Evolutionary conservation across 257 asterid genomes (phyloP), one percentile per base, ranked within the genome.

Genomic region (Solanum lignicaule): DNA sequence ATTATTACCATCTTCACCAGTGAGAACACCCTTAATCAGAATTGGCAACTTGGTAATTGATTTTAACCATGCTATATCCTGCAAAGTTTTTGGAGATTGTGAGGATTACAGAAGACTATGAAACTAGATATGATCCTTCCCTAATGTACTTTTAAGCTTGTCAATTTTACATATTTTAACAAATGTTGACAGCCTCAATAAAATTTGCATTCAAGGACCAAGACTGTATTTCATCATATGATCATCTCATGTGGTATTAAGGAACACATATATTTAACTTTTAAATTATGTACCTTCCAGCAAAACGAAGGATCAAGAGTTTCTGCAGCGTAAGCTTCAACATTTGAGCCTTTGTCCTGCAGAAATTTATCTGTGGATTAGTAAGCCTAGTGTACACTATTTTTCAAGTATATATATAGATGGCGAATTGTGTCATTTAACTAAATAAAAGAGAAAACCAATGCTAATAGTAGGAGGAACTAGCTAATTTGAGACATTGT

Each of bases 41-140:
- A 94, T 90, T n/a, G 97, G 97, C 89, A 92, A 91, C 62, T 83
- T 91, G 58, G 96, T 92, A 87, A 92, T 88, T 90, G 95, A 91
- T 88, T 88, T 94, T 87, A 94, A 88, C 97, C 97, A 94, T 18
- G 85, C 91, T 88, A 94, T 92, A 90, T 94, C 97, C 97, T 94
- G 94, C 88, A 85, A 83, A 60, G 23, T 32, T 52, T 68, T 36
- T 10, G 29, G 41, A 81, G 29, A 46, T 1, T 25, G 23, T 79
- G 65, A 41, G 84, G 58, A 25, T 39, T 79, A 8, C 33, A 43
- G 25, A 79, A 79, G 35, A 76, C 16, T 4, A 41, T 2, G 65
- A 79, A 79, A 79, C 84, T 33, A 73, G 81, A 9, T 2, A 52
- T 79, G 65, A 2, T 78, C 35, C 33, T 8, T 0, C 81, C 7